Evolutionary conservation across 805 yeast genomes (phyloP).

Genomic region (Yarrowia phangngaensis): DNA sequence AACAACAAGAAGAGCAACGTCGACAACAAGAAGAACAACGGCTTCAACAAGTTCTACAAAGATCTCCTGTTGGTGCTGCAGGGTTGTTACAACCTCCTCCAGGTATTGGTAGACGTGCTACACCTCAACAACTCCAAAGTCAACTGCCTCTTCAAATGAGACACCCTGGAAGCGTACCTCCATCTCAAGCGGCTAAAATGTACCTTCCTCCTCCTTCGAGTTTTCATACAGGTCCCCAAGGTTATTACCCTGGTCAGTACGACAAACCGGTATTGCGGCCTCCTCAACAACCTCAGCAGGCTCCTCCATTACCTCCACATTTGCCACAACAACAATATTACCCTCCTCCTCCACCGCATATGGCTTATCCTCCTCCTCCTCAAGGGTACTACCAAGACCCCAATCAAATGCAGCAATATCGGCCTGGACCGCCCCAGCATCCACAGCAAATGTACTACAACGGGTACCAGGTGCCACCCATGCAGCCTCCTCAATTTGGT

Average conservation of each 20-base stretch:
- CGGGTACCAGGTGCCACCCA: constrained; percentile 22
- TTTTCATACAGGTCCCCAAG: no score
- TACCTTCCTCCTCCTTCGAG: no score
- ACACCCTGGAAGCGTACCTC: no score
- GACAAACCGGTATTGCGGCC: background rate
- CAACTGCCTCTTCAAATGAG: no score
- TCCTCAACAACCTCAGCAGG: background rate
- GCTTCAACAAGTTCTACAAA: background rate
- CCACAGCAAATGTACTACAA: constrained; percentile 16
- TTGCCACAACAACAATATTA: constrained; percentile 18
- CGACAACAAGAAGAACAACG: constrained; percentile 16
- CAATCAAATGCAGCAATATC: constrained; percentile 7
- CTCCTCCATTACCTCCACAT: constrained; percentile 2
- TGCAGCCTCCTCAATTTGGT: constrained; percentile 16
- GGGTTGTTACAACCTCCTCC: no score
- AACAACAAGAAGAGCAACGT: background rate
- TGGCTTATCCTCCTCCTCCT: constrained; percentile 21
- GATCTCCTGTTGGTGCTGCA: background rate
- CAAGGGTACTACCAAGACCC: constrained; percentile 17
- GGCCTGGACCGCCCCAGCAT: constrained; percentile 12
- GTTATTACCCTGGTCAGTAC: no score
- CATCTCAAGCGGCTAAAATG: no score
- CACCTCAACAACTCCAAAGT: no score
- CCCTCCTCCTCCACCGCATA: constrained; percentile 18
- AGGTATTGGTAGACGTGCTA: no score